Evolutionary conservation across 2,329 filamentous ascomycete species (phyloP).

Genomic region (Cladosporium colombiae): DNA sequence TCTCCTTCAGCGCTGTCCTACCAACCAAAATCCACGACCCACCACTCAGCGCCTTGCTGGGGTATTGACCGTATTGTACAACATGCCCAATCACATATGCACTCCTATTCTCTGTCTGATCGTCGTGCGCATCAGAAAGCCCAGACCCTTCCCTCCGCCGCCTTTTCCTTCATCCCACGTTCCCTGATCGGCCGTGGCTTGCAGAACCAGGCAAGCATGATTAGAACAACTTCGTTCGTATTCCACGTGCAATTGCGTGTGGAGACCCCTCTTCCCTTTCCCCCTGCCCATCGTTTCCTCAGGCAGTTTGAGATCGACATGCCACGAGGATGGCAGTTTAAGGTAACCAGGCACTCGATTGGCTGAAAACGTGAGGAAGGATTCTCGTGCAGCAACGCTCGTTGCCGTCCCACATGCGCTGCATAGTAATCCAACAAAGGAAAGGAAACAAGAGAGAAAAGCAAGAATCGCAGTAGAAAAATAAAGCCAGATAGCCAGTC

Average conservation of each 20-base stretch:
- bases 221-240: neutral
- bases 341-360: neutral
- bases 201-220: conserved; percentile 2
- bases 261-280: neutral
- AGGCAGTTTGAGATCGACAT: conserved; percentile 7
- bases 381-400: neutral
- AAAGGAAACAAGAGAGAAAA: neutral
- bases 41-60: neutral
- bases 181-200: conserved; percentile 9
- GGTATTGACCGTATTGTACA: neutral
- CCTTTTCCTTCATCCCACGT: neutral
- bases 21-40: neutral
- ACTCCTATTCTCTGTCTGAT: neutral
- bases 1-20: neutral
- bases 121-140: neutral
- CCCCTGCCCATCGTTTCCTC: conserved; percentile 11
- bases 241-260: neutral
- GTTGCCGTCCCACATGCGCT: neutral
- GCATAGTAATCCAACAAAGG: neutral
- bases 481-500: conserved; percentile 2
- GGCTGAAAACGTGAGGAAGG: neutral
- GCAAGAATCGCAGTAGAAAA: neutral
- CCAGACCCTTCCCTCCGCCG: neutral
- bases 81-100: neutral
- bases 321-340: neutral